Evolutionary conservation across 2,329 filamentous ascomycete species (phyloP), one percentile per base, ranked within the genome.

Genomic region (Botryosphaeria dothidea): DNA sequence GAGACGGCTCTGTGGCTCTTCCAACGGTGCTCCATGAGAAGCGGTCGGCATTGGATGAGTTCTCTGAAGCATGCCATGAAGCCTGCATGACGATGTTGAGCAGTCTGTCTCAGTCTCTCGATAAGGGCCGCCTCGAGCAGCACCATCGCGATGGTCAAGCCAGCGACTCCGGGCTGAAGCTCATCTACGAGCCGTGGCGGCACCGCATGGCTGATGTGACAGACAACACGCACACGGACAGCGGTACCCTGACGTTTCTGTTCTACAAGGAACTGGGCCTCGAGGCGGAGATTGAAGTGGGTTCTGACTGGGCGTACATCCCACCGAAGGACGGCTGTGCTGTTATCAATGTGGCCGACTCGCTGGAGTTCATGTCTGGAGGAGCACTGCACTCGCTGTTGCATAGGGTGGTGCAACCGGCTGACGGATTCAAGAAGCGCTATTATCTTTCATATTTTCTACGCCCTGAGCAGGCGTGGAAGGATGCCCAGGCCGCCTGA

Each of bases 391-490:
- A 60, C 36, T 60, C 38, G 23, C 56, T 15, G 8, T 23, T 45
- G 15, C 56, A 60, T 29, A 36, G 56, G 21, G 56, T 60, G 9
- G 9, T 15, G 5, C 38, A 46, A 23, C 38, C 38, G 25, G 36
- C 19, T n/a, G 38, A 46, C 31, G 36, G 56, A 7, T n/a, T 31
- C 9, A 45, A 23, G 23, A 60, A 60, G 25, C 25, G 56, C 4
- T 60, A 46, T 38, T 60, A 60, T 15, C 23, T 60, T 17, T 60
- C 36, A 15, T 60, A 46, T 27, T 60, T 60, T 19, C 27, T 60
- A 3, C 56, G 56, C 0, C 56, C 56, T 8, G 36, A 45, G 17
- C 43, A 45, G 23, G 56, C 56, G 13, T 19, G 15, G 36, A 45
- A 60, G 56, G 56, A 60, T 29, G 31, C 52, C 5, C 31, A 21